Conservation (phyloP, 2,329 filamentous ascomycete genomes). For the Botrytis squamosa region DNA sequence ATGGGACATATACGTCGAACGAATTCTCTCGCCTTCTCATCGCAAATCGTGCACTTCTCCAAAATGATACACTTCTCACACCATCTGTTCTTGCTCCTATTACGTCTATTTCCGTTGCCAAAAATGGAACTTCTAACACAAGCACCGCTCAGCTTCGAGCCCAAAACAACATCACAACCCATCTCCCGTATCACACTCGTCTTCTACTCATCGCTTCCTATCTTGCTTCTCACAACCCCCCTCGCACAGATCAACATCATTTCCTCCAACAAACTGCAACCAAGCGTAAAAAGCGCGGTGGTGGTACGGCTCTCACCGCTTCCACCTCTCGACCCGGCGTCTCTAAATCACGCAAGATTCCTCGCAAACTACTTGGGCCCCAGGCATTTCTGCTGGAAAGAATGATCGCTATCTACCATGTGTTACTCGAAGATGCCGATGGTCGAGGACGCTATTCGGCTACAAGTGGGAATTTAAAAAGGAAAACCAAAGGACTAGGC, state of each 20-base stretch:
- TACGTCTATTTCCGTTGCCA: slow-evolving; percentile 22
- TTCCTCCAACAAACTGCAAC: slow-evolving; percentile 56
- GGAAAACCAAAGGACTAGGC: slow-evolving; percentile 23
- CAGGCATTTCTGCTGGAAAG: slow-evolving; percentile 76
- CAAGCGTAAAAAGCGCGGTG: slow-evolving; percentile 42
- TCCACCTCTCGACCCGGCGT: slow-evolving; percentile 35
- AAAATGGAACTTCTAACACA: slow-evolving; percentile 23
- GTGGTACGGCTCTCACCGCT: slow-evolving; percentile 45
- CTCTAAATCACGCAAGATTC: slow-evolving; percentile 67
- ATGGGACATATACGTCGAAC: slow-evolving; percentile 65
- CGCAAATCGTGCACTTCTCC: slow-evolving; percentile 65
- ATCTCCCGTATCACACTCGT: slow-evolving; percentile 69
- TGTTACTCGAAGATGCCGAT: slow-evolving; percentile 52
- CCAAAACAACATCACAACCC: slow-evolving; percentile 48
- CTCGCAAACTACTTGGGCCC: slow-evolving; percentile 72
- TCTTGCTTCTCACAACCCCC: slow-evolving; percentile 76
- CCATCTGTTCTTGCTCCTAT: slow-evolving; percentile 55
- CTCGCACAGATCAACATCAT: slow-evolving; percentile 68
- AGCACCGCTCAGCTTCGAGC: slow-evolving; percentile 22
- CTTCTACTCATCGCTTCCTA: slow-evolving; percentile 75
- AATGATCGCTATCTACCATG: slow-evolving; percentile 73
- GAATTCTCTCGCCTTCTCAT: slow-evolving; percentile 86
- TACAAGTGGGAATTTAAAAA: slow-evolving; percentile 6
- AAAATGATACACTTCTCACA: slow-evolving; percentile 68
- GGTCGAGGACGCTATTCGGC: slow-evolving; percentile 30